Base-by-base conservation (phyloP, 2,329 filamentous ascomycete species). In the Beauveria australis region DNA sequence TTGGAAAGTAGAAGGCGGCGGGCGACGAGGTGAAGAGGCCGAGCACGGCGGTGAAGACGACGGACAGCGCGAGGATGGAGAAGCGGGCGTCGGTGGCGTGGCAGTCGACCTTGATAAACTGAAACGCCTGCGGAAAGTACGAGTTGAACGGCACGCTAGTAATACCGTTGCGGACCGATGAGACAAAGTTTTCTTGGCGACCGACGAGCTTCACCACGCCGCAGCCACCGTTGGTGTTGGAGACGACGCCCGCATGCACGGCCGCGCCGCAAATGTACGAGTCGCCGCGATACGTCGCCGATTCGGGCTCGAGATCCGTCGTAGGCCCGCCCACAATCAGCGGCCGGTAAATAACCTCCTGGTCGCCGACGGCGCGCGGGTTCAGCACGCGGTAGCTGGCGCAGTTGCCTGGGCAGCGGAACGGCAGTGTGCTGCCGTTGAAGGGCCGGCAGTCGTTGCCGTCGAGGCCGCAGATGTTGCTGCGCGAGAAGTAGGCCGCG, bases 251-350 rank as follows among this genome's bases (percentile, higher is more conserved):
- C 1, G 91, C 86, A 70, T 96, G 92, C 54, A 96, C 89, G 40
- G 91, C 92, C 14, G 92, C 82, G 62, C 86, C 87, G 70, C 92
- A 96, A 59, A 96, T 87, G 74, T 90, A 95, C 16, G 91, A 95
- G 73, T 96, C 92, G 10, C 89, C 91, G 19, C 94, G 88, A 72
- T 97, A 97, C 24, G 89, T 78, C 6, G 58, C 49, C 0, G 87
- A 81, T 37, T 72, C 64, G 3, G 74, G 70, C 33, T 69, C 72
- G 6, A 68, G 66, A 30, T 79, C 74, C 53, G 74, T 73, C 5
- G 77, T 72, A 0, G 84, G 83, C 0, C 88, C 88, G n/a, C 88
- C 88, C 28, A 91, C 78, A 2, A 91, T 81, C n/a, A 90, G 71
- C 1, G 85, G 76, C 26, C 74, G 75, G 69, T 91, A 91, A 51